Percentiles rank a stretch among this genome's conserved stretches.
phyloP scores from a whole-genome alignment of 495 filamentous ascomycete species.

The Neurospora intermedia region DNA sequence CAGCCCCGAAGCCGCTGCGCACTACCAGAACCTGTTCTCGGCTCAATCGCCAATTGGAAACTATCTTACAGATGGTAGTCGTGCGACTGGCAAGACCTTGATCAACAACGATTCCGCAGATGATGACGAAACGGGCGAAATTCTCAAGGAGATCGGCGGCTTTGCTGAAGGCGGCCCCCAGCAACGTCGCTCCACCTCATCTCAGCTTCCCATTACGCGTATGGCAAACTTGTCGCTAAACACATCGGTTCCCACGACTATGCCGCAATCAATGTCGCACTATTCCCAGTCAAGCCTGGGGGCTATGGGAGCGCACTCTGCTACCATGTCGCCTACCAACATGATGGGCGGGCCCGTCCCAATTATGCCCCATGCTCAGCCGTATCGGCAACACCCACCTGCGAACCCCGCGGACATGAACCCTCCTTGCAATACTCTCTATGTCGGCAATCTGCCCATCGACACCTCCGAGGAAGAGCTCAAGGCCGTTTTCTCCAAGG shows the following conservation, averaged over 20 bases:
- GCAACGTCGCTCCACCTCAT: slow-evolving; percentile 59
- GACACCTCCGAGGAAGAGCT: slow-evolving; percentile 95
- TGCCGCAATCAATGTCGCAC: slow-evolving; percentile 40
- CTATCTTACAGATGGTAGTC: slow-evolving; percentile 55
- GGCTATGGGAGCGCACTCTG: slow-evolving; percentile 36
- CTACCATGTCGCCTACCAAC: slow-evolving; percentile 46
- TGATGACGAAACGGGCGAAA: slow-evolving; percentile 72
- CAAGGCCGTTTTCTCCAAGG: slow-evolving; percentile 88
- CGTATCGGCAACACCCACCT: slow-evolving; percentile 39
- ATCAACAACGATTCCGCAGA: slow-evolving; percentile 74
- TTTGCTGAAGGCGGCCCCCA: slow-evolving; percentile 66
- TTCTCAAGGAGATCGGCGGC: slow-evolving; percentile 73
- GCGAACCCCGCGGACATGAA: slow-evolving; percentile 78
- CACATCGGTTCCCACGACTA: slow-evolving; percentile 39
- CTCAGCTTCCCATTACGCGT: slow-evolving; percentile 60
- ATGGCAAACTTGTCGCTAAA: slow-evolving; percentile 63
- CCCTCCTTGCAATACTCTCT: slow-evolving; percentile 95
- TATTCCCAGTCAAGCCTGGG: slow-evolving; percentile 36
- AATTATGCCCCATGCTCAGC: not conserved
- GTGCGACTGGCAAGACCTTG: slow-evolving; percentile 68
- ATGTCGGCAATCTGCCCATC: slow-evolving; percentile 90
- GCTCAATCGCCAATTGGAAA: slow-evolving; percentile 77
- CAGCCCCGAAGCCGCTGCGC: slow-evolving; percentile 47
- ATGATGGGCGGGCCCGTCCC: slow-evolving; percentile 31
- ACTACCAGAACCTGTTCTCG: slow-evolving; percentile 67